These are phyloP conservation scores for Phialocephala sp. DNA, from an alignment of 2,329 filamentous ascomycete genomes.

Conservation along the genomic window DNA sequence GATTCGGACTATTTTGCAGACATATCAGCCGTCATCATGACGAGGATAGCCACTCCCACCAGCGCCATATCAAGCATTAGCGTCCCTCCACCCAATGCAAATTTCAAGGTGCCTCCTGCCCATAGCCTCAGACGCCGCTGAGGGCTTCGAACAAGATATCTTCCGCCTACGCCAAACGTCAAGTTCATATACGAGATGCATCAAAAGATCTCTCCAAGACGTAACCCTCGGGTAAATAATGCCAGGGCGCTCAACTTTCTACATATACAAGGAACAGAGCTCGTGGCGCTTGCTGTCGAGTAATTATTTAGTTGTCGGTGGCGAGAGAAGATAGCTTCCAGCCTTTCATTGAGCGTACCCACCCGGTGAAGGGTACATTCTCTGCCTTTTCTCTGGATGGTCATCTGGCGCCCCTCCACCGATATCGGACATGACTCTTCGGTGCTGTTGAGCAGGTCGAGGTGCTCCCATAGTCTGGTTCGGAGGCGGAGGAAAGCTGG, in stretches of 20 bases:
- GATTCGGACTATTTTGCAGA: conserved; percentile 14
- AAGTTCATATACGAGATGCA: background rate
- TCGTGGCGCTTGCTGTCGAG: background rate
- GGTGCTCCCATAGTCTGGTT: conserved; percentile 32
- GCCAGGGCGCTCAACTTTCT: conserved; percentile 16
- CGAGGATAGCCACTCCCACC: conserved; percentile 17
- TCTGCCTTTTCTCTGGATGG: conserved; percentile 39
- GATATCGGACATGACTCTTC: conserved; percentile 42
- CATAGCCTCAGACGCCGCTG: conserved; percentile 29
- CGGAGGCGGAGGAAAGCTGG: conserved; percentile 31
- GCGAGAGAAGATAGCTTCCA: background rate
- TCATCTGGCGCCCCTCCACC: conserved; percentile 34
- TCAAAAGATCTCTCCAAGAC: background rate
- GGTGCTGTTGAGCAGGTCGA: conserved; percentile 34
- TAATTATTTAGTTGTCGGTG: background rate
- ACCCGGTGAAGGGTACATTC: conserved; percentile 38
- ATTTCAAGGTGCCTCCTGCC: conserved; percentile 15
- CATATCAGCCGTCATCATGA: conserved; percentile 13
- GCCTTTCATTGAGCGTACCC: conserved; percentile 35
- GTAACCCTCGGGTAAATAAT: background rate
- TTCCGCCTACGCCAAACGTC: conserved; percentile 26
- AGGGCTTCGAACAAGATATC: conserved; percentile 15
- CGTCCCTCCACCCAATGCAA: conserved; percentile 16
- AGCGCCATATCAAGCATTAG: conserved; percentile 24
- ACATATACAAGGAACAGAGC: conserved; percentile 25